Conservation (phyloP, 768 basidiomycete genomes). For the Collybia mongolica region DNA sequence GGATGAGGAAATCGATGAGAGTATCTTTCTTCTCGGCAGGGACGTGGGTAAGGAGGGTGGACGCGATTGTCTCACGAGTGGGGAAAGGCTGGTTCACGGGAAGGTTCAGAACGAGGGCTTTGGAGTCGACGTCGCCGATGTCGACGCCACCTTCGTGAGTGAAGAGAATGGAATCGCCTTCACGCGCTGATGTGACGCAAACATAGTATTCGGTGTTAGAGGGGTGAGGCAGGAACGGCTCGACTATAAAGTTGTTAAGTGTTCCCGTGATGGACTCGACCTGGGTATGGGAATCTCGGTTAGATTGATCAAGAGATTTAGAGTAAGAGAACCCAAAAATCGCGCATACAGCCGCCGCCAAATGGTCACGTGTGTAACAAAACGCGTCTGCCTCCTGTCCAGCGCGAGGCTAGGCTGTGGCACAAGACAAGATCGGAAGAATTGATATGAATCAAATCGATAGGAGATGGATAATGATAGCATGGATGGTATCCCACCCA, state of each 20-base stretch:
- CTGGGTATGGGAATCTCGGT: constrained; percentile 35
- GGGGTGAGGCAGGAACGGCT: constrained; percentile 97
- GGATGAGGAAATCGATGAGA: constrained; percentile 90
- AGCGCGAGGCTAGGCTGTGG: constrained; percentile 8
- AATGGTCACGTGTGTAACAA: constrained; percentile 24
- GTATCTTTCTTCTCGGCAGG: constrained; percentile 85
- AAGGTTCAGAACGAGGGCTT: constrained; percentile 87
- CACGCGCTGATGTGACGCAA: constrained; percentile 93
- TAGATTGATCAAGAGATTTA: constrained; percentile 10
- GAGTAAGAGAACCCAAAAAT: not conserved
- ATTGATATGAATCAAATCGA: constrained; percentile 15
- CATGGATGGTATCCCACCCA: constrained; percentile 11
- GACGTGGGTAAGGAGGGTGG: constrained; percentile 79
- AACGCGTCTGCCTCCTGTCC: constrained; percentile 16
- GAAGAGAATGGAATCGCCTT: constrained; percentile 96
- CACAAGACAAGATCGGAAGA: not conserved
- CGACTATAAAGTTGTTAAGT: constrained; percentile 95
- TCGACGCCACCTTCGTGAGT: constrained; percentile 99
- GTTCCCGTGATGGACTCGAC: constrained; percentile 95
- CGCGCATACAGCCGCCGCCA: not conserved
- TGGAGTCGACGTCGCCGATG: constrained; percentile 96
- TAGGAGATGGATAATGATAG: constrained; percentile 12
- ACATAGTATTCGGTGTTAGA: constrained; percentile 96
- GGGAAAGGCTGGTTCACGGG: constrained; percentile 81
- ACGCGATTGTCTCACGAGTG: constrained; percentile 70